These are phyloP conservation scores for Gyromitra esculenta DNA, from an alignment of 2,329 filamentous ascomycete species.

Conservation along the genomic window DNA sequence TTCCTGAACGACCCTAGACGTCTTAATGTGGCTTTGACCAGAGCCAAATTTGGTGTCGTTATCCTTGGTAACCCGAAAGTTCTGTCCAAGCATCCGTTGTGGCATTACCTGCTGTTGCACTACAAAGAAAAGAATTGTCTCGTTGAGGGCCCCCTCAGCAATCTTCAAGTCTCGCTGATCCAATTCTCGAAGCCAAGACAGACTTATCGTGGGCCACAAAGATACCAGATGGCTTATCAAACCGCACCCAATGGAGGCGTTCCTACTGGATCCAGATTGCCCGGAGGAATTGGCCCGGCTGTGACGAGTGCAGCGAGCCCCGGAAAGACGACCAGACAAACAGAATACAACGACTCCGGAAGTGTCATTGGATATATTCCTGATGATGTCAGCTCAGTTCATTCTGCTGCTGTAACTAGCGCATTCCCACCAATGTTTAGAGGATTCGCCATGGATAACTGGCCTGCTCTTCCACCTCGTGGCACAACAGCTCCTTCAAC, in stretches of 20 bases:
- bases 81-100: constrained; percentile 94
- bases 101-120: constrained; percentile 93
- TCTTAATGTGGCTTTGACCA: constrained; percentile 94
- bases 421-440: constrained; percentile 97
- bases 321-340: constrained; percentile 51
- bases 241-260: constrained; percentile 59
- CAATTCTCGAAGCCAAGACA: constrained; percentile 96
- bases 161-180: constrained; percentile 92
- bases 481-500: constrained; percentile 53
- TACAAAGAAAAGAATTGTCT: constrained; percentile 98
- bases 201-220: constrained; percentile 86
- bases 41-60: constrained; percentile 94
- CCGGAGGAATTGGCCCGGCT: constrained; percentile 54
- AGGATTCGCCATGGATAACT: constrained; percentile 84
- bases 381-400: constrained; percentile 95
- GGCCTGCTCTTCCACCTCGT: constrained; percentile 81
- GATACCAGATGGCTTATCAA: constrained; percentile 82
- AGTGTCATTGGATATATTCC: constrained; percentile 96
- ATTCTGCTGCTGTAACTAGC: constrained; percentile 83
- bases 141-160: constrained; percentile 92
- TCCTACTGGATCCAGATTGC: constrained; percentile 54
- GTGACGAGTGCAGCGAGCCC: constrained; percentile 48
- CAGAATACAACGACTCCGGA: constrained; percentile 75
- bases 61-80: constrained; percentile 98
- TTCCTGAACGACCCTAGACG: constrained; percentile 97